Evolutionary conservation across 495 filamentous ascomycete species (phyloP), one percentile per base, ranked within the genome.

Genomic region (Neurospora sp.): DNA sequence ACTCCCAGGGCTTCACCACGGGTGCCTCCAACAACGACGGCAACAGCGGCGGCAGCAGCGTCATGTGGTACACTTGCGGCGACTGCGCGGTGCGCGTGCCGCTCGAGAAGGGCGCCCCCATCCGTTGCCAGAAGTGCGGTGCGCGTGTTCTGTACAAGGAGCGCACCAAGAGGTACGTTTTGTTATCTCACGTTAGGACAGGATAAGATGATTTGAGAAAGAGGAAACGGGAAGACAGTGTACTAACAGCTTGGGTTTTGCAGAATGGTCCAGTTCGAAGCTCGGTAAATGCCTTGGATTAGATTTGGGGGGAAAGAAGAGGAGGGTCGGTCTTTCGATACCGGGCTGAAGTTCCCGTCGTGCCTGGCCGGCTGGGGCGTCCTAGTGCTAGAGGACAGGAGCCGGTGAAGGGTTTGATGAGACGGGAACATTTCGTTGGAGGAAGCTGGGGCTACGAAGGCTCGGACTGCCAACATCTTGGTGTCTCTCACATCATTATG

Each of bases 251-350:
- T 40, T 70, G 11, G 69, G 35, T 3, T 62, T n/a, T 11, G 41
- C 73, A 87, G 87, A 89, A 98, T 99, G 94, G 94, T 99, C 41
- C 96, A 99, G 83, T 99, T 99, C 78, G 94, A 99, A 84, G 96
- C 96, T 70, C 90, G 95, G 77, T 98, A 78, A 82, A 40, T 20
- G 39, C 9, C 41, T 66, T 46, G n/a, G 23, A 12, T 38, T 72
- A 69, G 75, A 71, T 42, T 79, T 62, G 27, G 66, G 75, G 72
- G 73, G 76, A 75, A 73, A 70, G 46, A 37, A 74, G 69, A 54
- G 69, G 54, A 41, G 48, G 42, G 35, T 20, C 35, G 23, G 14
- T 46, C 35, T 35, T 38, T 69, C 44, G 42, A 71, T 39, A 62
- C 12, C 54, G 54, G 27, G 27, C 23, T 35, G 14, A 35, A 35